phyloP scores from a whole-genome alignment of 2,329 filamentous ascomycete genomes.

The Aureobasidium sp. region DNA sequence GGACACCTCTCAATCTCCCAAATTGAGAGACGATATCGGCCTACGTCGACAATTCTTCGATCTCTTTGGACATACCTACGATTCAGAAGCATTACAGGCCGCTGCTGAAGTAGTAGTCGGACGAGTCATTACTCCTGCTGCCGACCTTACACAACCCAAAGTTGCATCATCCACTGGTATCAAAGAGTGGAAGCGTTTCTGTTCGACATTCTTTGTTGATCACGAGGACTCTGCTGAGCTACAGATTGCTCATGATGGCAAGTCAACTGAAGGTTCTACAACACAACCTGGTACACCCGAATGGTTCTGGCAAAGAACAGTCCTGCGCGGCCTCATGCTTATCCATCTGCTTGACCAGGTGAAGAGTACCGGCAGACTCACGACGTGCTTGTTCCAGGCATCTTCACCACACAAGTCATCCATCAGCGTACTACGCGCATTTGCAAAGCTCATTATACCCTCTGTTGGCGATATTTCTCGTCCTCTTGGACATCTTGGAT shows the following conservation, averaged over 20 bases:
- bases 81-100: constrained; percentile 54
- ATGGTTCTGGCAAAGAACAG: constrained; percentile 61
- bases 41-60: constrained; percentile 62
- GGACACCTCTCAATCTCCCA: constrained; percentile 50
- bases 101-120: constrained; percentile 67
- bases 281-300: constrained; percentile 42
- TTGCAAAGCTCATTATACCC: constrained; percentile 62
- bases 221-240: constrained; percentile 54
- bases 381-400: constrained; percentile 55
- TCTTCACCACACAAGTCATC: constrained; percentile 65
- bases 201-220: constrained; percentile 63
- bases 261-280: constrained; percentile 9
- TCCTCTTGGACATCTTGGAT: constrained; percentile 62
- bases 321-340: constrained; percentile 66
- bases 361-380: constrained; percentile 43
- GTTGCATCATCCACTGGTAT: constrained; percentile 16
- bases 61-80: constrained; percentile 66
- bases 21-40: constrained; percentile 63
- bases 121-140: constrained; percentile 40
- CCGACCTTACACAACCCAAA: not conserved
- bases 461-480: constrained; percentile 64
- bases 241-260: constrained; percentile 9
- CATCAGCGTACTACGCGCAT: constrained; percentile 54
- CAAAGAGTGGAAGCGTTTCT: constrained; percentile 44
- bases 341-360: constrained; percentile 65